These are phyloP conservation scores for Arbutus unedo DNA, from an alignment of 148 eudicot species.

Conservation along the genomic window DNA sequence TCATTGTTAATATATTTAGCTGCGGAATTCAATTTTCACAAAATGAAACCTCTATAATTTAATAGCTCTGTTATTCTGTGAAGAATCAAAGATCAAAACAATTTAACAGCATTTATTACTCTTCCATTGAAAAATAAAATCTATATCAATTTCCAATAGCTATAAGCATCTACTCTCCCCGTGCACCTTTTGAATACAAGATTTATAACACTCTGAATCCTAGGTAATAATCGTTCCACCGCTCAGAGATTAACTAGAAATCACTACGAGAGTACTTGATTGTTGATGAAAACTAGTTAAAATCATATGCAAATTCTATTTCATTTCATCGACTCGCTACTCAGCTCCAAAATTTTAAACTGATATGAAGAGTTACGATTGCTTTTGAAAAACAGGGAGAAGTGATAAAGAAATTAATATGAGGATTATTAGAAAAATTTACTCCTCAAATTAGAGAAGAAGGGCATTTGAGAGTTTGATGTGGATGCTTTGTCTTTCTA, in stretches of 20 bases:
- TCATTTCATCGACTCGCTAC: not conserved
- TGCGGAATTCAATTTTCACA: not conserved
- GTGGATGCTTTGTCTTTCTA: no score
- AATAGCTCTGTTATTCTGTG: not conserved
- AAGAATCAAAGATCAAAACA: not conserved
- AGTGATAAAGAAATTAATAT: no score
- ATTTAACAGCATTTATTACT: not conserved
- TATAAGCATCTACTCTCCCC: not conserved
- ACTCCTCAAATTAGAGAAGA: no score
- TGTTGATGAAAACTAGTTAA: not conserved
- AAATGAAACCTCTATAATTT: not conserved
- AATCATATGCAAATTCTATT: not conserved
- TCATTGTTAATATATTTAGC: slow-evolving; percentile 13
- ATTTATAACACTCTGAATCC: not conserved
- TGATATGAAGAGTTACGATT: no score
- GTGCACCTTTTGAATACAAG: not conserved
- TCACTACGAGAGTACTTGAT: not conserved
- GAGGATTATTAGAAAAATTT: no score
- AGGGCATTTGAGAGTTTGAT: no score
- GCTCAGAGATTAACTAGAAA: not conserved
- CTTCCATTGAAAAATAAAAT: not conserved
- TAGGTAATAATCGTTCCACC: not conserved
- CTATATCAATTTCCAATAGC: not conserved
- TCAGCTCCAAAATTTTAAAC: not conserved
- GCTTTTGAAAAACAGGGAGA: no score